Conservation (phyloP, 371 early-diverging fungal species). For the Mortierella sp. region DNA sequence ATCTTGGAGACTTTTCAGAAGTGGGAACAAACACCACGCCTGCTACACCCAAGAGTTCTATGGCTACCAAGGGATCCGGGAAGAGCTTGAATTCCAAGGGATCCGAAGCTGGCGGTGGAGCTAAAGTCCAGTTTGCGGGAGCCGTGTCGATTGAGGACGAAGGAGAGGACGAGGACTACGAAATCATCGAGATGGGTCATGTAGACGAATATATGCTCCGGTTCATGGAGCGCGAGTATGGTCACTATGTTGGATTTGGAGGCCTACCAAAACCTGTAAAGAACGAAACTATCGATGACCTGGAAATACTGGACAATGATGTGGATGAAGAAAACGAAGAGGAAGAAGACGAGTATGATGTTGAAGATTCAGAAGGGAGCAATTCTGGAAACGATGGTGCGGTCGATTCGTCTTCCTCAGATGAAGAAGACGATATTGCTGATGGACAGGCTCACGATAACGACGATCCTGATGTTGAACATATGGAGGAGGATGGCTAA, state of each 20-base stretch:
- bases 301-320: conserved; percentile 10
- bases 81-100: background rate
- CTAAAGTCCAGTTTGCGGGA: conserved; percentile 38
- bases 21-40: conserved; percentile 6
- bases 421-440: background rate
- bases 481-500: conserved; percentile 1
- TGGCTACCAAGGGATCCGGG: background rate
- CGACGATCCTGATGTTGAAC: background rate
- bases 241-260: conserved; percentile 72
- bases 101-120: background rate
- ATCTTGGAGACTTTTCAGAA: conserved; percentile 75
- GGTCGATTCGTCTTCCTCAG: conserved; percentile 2
- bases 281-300: conserved; percentile 14
- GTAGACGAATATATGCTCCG: conserved; percentile 82
- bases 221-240: conserved; percentile 72
- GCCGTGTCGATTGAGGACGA: conserved; percentile 2
- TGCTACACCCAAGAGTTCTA: background rate
- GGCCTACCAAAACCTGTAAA: conserved; percentile 61
- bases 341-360: conserved; percentile 29
- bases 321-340: conserved; percentile 19
- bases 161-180: conserved; percentile 43
- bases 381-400: conserved; percentile 17
- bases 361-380: conserved; percentile 24
- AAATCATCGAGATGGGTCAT: conserved; percentile 66
- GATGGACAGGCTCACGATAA: background rate